Percentiles rank a stretch among this genome's conserved stretches.
phyloP scores from a whole-genome alignment of 495 filamentous ascomycete species.

The Penicillium ochrochloron region DNA sequence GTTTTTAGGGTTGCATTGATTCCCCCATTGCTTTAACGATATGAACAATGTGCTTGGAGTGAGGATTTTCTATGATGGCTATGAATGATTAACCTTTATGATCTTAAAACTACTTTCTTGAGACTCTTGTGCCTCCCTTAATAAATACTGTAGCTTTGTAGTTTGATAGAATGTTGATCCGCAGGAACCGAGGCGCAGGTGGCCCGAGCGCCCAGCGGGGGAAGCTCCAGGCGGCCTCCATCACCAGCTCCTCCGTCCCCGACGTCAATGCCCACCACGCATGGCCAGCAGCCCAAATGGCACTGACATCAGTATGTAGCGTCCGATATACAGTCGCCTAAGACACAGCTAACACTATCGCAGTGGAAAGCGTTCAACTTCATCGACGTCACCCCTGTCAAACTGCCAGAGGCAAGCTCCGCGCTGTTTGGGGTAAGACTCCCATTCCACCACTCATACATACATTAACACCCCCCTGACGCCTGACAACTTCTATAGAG shows the following conservation, averaged over 20 bases:
- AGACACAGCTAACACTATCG: constrained; percentile 12
- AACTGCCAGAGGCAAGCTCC: constrained; percentile 73
- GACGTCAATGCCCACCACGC: constrained; percentile 22
- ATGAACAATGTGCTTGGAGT: not conserved
- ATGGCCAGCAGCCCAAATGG: constrained; percentile 52
- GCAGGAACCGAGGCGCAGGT: constrained; percentile 14
- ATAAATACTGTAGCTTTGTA: no score
- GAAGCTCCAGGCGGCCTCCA: constrained; percentile 29
- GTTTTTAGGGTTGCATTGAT: not conserved
- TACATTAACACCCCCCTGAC: constrained; percentile 4
- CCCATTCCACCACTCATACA: constrained; percentile 30
- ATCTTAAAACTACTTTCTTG: not conserved
- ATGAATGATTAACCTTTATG: not conserved
- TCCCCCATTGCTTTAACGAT: not conserved
- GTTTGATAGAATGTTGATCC: not conserved
- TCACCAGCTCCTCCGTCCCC: constrained; percentile 17
- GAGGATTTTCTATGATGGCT: not conserved
- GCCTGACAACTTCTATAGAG: constrained; percentile 48
- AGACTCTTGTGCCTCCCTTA: not conserved
- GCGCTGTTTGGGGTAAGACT: constrained; percentile 62
- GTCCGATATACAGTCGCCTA: no score
- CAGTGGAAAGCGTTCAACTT: constrained; percentile 99
- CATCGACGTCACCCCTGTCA: constrained; percentile 90
- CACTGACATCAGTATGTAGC: constrained; percentile 50
- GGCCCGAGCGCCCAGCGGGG: constrained; percentile 38